Evolutionary conservation across 805 yeast species (phyloP).

Genomic region (Spathaspora gorwiae): DNA sequence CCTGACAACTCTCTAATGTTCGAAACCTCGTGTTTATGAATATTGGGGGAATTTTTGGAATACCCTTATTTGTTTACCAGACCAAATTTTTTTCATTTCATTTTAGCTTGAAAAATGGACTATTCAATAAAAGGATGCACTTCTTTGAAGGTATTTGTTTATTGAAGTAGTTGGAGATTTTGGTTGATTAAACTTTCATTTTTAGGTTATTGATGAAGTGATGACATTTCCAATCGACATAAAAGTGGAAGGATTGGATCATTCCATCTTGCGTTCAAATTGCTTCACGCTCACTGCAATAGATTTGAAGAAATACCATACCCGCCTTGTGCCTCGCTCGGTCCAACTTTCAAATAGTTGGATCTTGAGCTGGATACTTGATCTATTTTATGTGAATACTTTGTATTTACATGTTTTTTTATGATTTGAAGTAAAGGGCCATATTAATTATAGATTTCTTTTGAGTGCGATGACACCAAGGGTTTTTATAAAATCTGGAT

Average conservation of each 20-base stretch:
- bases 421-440: slow-evolving; percentile 30
- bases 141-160: slow-evolving; percentile 28
- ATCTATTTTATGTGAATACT: background rate
- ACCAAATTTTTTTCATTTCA: no score
- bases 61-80: background rate
- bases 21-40: slow-evolving; percentile 42
- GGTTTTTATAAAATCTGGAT: slow-evolving; percentile 18
- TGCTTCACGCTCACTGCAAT: no score
- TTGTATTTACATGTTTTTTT: no score
- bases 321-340: slow-evolving; percentile 49
- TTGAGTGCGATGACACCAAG: slow-evolving; percentile 46
- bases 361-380: slow-evolving; percentile 46
- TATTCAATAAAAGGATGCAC: slow-evolving; percentile 10
- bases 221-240: background rate
- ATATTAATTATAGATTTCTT: slow-evolving; percentile 33
- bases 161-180: background rate
- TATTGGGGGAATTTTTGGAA: slow-evolving; percentile 77
- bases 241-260: background rate
- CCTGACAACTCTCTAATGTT: slow-evolving; percentile 77
- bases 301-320: background rate
- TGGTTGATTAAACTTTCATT: background rate
- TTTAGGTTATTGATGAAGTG: background rate
- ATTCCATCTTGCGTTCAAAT: no score
- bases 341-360: slow-evolving; percentile 17
- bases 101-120: background rate